Evolutionary conservation across 2,329 filamentous ascomycete species (phyloP), one percentile per base, ranked within the genome.

Genomic region (Sporothrix phasma): DNA sequence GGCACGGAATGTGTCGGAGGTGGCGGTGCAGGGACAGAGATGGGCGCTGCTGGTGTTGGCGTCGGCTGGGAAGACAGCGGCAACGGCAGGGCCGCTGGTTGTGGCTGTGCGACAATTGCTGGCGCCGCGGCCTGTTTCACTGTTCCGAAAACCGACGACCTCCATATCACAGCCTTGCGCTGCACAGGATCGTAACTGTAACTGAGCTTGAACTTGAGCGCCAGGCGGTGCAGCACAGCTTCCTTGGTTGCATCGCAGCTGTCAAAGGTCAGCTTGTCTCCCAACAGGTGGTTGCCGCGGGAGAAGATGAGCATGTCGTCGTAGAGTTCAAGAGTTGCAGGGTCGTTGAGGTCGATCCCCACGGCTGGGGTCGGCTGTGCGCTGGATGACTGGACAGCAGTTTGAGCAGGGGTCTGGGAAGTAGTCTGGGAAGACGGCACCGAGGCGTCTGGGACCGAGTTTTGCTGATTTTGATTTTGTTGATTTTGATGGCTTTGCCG

Each of bases 241-340:
- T 71, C 71, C 49, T 72, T 72, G 45, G 68, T 64, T 0, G 68
- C 54, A 26, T 72, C 68, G 58, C 70, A 72, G 46, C 69, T 67
- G 49, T 69, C 69, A 54, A 72, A 72, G 7, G 67, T 43, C 17
- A 73, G 68, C 65, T 70, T 69, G 51, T 70, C 68, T 4, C 69
- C 65, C 1, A 61, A 66, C 46, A 65, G 66, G 15, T 66, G 66
- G 46, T 69, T 68, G 49, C 66, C 58, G 37, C 65, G 64, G 3
- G 70, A 67, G 15, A 72, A 67, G 19, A 73, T 66, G 13, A 71
- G 69, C 37, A 73, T 62, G 62, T 73, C 68, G 51, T 64, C 69
- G 66, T 64, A 73, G 39, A 66, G 68, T 15, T 69, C 66, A 5
- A 67, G 67, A 0, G 70, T 70, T 5, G 67, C 37, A 7, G 66